Base-by-base conservation (phyloP, 768 basidiomycete species). In the Lactarius deliciosus region DNA sequence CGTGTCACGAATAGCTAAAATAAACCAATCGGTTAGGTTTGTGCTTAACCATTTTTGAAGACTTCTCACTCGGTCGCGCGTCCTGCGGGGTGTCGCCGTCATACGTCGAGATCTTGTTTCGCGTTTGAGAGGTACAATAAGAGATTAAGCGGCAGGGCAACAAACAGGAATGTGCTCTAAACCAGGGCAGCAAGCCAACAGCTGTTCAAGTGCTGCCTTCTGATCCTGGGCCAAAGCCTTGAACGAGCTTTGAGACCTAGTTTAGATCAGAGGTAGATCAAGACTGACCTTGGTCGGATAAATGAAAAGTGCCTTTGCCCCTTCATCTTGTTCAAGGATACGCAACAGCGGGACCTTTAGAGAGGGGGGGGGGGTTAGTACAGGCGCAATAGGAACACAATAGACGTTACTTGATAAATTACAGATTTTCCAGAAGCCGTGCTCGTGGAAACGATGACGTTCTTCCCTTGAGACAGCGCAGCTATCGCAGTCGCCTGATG, bases 151-250 rank as follows among this genome's bases (percentile, higher is more conserved):
- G n/a, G 9, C 2, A 38, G 16, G n/a, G 34, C 32, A 54, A 60
- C 69, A 10, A 41, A 87, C 88, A 74, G 81, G 80, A 45, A 89
- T 74, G 59, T 87, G 79, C 64, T 84, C 83, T n/a, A 94, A 79
- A 10, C 86, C 84, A 0, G 85, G 80, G 74, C 85, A 87, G 10
- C 79, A 78, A 63, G 71, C 80, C 0, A 95, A 71, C 16, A 96
- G 73, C 63, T 88, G 86, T 64, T 90, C 84, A 58, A 96, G 75
- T 1, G 90, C 86, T 4, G 79, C 77, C 70, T 82, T 86, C 75
- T 96, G 94, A 72, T 96, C 94, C 76, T 96, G 94, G 1, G 94
- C 94, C 47, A 96, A 79, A 18, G 94, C 94, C 90, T 93, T 55
- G 8, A 18, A 68, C 13, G 28, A n/a, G 60, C 36, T 40, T 47